A percentile compares a stretch with the other conserved stretches of the same genome.
phyloP scores from a whole-genome alignment of 2,329 filamentous ascomycete genomes.

The Ascochyta rabiei region DNA sequence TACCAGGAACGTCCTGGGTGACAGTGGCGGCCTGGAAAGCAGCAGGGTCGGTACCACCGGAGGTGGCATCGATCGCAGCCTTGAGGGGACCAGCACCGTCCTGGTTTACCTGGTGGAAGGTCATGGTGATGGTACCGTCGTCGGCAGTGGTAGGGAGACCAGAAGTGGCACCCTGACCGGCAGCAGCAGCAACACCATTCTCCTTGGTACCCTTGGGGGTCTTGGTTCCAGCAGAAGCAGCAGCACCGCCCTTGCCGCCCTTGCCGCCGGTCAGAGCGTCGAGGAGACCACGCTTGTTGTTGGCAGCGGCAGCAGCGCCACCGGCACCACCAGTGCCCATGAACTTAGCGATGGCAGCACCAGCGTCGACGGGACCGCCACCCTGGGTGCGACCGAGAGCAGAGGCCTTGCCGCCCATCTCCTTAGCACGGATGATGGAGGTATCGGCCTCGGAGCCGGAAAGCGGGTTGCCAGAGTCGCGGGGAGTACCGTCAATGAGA shows the following conservation, averaged over 20 bases:
- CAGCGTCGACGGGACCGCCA: constrained; percentile 64
- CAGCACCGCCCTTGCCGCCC: constrained; percentile 16
- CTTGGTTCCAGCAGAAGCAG: constrained; percentile 52
- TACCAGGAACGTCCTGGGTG: constrained; percentile 66
- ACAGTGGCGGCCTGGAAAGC: constrained; percentile 67
- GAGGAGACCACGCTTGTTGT: constrained; percentile 37
- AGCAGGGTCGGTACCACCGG: constrained; percentile 64
- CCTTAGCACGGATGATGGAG: constrained; percentile 68
- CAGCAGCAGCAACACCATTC: constrained; percentile 59
- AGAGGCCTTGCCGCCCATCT: constrained; percentile 62
- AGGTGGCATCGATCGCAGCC: constrained; percentile 66
- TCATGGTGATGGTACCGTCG: constrained; percentile 66
- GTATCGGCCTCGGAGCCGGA: constrained; percentile 73
- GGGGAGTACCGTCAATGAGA: constrained; percentile 69
- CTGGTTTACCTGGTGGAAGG: constrained; percentile 73
- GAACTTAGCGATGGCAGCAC: constrained; percentile 64
- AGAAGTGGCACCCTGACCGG: constrained; percentile 59
- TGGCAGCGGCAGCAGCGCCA: constrained; percentile 7
- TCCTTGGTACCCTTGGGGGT: constrained; percentile 56
- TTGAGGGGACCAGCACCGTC: constrained; percentile 70
- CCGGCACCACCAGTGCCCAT: constrained; percentile 51
- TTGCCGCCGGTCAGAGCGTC: constrained; percentile 30
- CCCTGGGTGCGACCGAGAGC: constrained; percentile 69
- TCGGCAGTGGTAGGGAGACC: constrained; percentile 68
- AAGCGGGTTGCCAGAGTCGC: constrained; percentile 66